Evolutionary conservation across 2,329 filamentous ascomycete species (phyloP).

Genomic region (Pochonia chlamydosporia): DNA sequence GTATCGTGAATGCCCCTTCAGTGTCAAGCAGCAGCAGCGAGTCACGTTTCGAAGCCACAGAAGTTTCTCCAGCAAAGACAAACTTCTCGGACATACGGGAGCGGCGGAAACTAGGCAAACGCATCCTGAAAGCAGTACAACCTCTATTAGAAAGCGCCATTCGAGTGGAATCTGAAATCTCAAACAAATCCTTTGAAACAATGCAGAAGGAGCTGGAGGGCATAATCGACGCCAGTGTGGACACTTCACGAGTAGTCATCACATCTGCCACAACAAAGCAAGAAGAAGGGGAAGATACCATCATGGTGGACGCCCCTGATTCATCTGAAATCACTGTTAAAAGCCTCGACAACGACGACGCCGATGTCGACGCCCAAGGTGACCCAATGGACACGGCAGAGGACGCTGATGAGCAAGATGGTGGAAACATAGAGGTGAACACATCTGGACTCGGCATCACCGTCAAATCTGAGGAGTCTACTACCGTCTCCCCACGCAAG

Average conservation of each 20-base stretch:
- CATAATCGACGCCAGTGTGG: conserved; percentile 64
- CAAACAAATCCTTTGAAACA: conserved; percentile 61
- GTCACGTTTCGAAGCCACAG: conserved; percentile 29
- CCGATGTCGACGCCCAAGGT: conserved; percentile 20
- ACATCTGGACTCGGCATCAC: conserved; percentile 30
- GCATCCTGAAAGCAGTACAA: conserved; percentile 80
- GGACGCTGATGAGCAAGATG: conserved; percentile 26
- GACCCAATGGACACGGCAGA: conserved; percentile 32
- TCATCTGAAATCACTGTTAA: conserved; percentile 42
- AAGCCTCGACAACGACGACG: conserved; percentile 18
- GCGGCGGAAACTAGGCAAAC: conserved; percentile 77
- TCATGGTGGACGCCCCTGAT: conserved; percentile 45
- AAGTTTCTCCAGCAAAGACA: conserved; percentile 44
- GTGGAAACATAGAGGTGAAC: conserved; percentile 41
- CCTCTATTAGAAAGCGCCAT: conserved; percentile 70
- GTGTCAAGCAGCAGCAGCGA: conserved; percentile 6
- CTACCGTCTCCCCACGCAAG: conserved; percentile 15
- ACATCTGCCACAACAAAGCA: conserved; percentile 28
- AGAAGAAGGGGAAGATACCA: conserved; percentile 38
- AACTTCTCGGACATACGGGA: conserved; percentile 68
- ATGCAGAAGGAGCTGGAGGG: conserved; percentile 69
- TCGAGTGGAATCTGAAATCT: conserved; percentile 75
- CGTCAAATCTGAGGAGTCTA: conserved; percentile 9
- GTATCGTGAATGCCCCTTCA: conserved; percentile 34
- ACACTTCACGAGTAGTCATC: conserved; percentile 39